Base-by-base conservation (phyloP, 805 yeast genomes). In the Starmerella roubikii region DNA sequence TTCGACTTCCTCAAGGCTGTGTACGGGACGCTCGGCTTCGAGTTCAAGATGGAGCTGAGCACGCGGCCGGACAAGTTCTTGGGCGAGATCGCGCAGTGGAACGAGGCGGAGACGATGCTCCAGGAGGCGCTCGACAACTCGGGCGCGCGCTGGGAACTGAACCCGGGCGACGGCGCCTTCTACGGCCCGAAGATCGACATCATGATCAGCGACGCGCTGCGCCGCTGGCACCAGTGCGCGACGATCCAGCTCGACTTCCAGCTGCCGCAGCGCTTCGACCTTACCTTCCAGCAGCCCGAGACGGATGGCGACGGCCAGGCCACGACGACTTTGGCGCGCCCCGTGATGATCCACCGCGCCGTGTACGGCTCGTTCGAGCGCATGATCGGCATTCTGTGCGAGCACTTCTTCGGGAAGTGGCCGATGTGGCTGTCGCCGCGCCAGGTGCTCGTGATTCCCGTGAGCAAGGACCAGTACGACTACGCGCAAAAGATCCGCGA, bases 381-480 rank as follows among this genome's bases (percentile, higher is more conserved):
- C 72, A 86, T 91, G 97, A 82, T 94, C 47, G 98, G 96, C 47
- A 88, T 91, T 54, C 75, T 91, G 62, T 86, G 94, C 43, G 99
- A 91, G 66, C 98, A 91, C 68, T 91, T 71, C 66, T 94, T 86
- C 58, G 99, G 99, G 56, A 91, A 85, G 62, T 91, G 99, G 99
- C 99, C 99, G 57, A 83, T 91, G 72, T 91, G 98, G 98, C 71
- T 91, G 59, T 86, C 97, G n/a, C 99, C 99, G 56, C 80, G 98
- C 68, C 99, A 91, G 67, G 73, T 88, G 42, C 69, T 88, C 54
- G 93, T 91, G 54, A 91, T 91, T 23, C 98, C 98, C 52, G 96
- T 91, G 53, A 96, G 95, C 57, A 93, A 81, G 48, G 84, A 82
- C 62, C 88, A 78, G 69, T 76, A 69, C 56, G 94, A 78, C 49